Evolutionary conservation across 805 yeast species (phyloP).

Genomic region (Grigorovia transvaalensis): DNA sequence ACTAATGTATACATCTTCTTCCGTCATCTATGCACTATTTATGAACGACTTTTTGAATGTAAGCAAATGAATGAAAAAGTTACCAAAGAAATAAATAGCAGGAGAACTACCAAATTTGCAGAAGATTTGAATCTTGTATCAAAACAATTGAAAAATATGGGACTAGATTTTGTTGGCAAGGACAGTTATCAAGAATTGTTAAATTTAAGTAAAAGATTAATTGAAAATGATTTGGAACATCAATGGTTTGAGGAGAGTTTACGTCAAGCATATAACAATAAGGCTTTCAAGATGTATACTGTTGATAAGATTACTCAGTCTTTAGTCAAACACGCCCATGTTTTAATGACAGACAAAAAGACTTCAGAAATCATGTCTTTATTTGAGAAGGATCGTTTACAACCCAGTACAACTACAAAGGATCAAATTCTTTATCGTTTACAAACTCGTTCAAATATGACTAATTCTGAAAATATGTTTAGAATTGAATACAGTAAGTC

Average conservation of each 20-base stretch:
- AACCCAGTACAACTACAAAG: constrained; percentile 57
- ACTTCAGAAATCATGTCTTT: constrained; percentile 71
- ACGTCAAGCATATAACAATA: constrained; percentile 89
- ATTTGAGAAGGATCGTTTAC: constrained; percentile 71
- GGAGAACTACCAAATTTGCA: constrained; percentile 68
- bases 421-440: constrained; percentile 86
- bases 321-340: constrained; percentile 75
- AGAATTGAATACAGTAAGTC: constrained; percentile 61
- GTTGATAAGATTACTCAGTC: constrained; percentile 85
- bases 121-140: constrained; percentile 74
- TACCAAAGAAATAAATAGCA: constrained; percentile 54
- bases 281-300: constrained; percentile 86
- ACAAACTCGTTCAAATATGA: constrained; percentile 73
- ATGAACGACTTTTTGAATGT: constrained; percentile 69
- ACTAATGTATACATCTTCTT: constrained; percentile 81
- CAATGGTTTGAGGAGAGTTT: constrained; percentile 91
- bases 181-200: constrained; percentile 75
- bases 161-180: constrained; percentile 57
- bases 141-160: constrained; percentile 71
- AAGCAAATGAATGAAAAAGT: constrained; percentile 63
- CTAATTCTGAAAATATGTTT: constrained; percentile 86
- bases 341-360: constrained; percentile 66
- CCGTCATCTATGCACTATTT: constrained; percentile 74
- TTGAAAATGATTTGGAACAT: constrained; percentile 86
- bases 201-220: constrained; percentile 57